Evolutionary conservation across 768 basidiomycete species (phyloP), one percentile per base, ranked within the genome.

Genomic region (Butyriboletus loyo): DNA sequence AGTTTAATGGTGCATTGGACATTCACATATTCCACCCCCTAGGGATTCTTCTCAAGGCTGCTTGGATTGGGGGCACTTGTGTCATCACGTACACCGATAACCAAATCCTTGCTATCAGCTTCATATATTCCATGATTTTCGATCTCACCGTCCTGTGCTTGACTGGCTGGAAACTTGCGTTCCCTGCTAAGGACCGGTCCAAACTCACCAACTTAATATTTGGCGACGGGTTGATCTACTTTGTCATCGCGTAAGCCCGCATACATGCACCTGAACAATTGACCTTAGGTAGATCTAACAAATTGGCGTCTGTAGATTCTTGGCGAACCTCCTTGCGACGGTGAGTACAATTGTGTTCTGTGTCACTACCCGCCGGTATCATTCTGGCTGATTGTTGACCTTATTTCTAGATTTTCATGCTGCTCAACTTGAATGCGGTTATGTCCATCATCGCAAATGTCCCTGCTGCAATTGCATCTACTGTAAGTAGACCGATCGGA

Each of bases 371-470:
- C n/a, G 17, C 10, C 8, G n/a, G 10, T 21, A 21, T 9, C 42
- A 48, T 58, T 25, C 52, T 51, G 22, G 48, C 41, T 15, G 41
- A 48, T 19, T 7, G n/a, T 30, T 19, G 31, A 0, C 15, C 25
- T 24, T 25, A 7, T 25, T 43, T 27, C 14, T 52, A 77, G 73
- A 67, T 75, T 50, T 85, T 86, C 68, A 85, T 86, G 83, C 66
- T 87, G 37, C 68, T 87, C 15, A 76, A 87, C 67, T 71, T 86
- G 47, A 87, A 86, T 57, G 74, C 81, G n/a, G 78, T 86, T 50
- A 85, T 86, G 83, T 84, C 82, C 30, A 81, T 88, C 65, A 84
- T 87, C 48, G 81, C 80, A 43, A 87, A 87, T 58, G 84, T 87
- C 37, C 86, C 86, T 4, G 85, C 86, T 31, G 85, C 85, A n/a